Evolutionary conservation across 805 yeast species (phyloP), one percentile per base, ranked within the genome.

Genomic region (Myxozyma melibiosi): DNA sequence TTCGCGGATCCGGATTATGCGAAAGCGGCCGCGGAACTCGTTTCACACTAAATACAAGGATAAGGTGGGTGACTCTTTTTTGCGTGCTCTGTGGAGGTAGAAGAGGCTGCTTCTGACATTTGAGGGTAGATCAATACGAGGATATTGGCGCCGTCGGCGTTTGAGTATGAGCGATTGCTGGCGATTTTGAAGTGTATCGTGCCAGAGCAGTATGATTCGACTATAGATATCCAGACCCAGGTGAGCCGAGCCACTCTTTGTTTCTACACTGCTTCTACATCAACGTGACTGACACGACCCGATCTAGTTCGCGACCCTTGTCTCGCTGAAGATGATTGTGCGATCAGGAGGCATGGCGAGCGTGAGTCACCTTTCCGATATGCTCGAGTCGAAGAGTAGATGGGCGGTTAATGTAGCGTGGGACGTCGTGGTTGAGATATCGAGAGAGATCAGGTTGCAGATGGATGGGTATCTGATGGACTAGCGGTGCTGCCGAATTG

Each of bases 381-480:
- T 80, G 24, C 72, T 90, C 40, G 85, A 83, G 52, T 82, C 90
- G 18, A 80, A 82, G 55, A 80, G 87, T 1, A 81, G 85, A 65
- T 90, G 96, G 96, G 85, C 81, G 67, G 83, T 89, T 59, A 88
- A 87, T 66, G 82, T 86, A 7, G 78, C 83, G 40, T 90, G 89
- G 87, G 79, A 78, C 33, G 77, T 82, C 6, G 79, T 86, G 9
- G 78, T 78, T 59, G 76, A 78, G 46, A 74, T 90, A 37, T 83
- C 96, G 0, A 70, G 75, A 20, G 88, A 86, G 20, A 75, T 90
- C 7, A 76, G 80, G 8, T 82, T 91, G 65, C 88, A 84, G 1
- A 76, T 90, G 9, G 82, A 78, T 28, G 83, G 81, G 57, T 89
- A 85, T 66, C 65, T 89, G 20, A 68, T 69, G 20, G 83, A 78